Evolutionary conservation across 768 basidiomycete genomes (phyloP).

Genomic region (Solioccasus polychromus): DNA sequence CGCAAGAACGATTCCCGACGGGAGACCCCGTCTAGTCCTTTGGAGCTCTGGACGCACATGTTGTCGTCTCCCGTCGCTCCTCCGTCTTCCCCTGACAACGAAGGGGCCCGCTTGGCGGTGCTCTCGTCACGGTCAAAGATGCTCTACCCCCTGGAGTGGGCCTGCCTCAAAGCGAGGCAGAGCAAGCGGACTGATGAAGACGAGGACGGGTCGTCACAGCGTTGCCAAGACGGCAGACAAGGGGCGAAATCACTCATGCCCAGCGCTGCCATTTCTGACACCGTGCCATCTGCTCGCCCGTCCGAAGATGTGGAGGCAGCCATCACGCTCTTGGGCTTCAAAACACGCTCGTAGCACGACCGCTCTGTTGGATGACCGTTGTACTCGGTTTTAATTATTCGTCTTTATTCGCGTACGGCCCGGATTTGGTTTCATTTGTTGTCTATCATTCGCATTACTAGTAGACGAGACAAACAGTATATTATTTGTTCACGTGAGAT

Average conservation of each 20-base stretch:
- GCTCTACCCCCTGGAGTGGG: slow-evolving; percentile 68
- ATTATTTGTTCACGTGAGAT: slow-evolving; percentile 20
- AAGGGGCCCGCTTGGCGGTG: slow-evolving; percentile 24
- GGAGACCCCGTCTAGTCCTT: slow-evolving; percentile 7
- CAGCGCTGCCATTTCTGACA: too few relatives aligned
- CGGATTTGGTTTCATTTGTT: slow-evolving; percentile 3
- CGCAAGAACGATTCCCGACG: slow-evolving; percentile 18
- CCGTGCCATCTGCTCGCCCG: too few relatives aligned
- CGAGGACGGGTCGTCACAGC: slow-evolving; percentile 1
- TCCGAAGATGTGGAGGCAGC: slow-evolving; percentile 37
- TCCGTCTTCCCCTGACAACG: slow-evolving; percentile 17
- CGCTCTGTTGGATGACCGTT: slow-evolving; percentile 4
- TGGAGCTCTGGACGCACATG: slow-evolving; percentile 31
- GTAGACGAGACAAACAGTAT: background rate
- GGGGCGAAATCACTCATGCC: too few relatives aligned
- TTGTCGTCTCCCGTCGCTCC: slow-evolving; percentile 26
- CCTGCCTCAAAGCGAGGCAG: slow-evolving; percentile 52
- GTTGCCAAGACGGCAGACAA: background rate
- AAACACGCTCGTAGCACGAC: slow-evolving; percentile 17
- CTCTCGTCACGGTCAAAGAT: slow-evolving; percentile 36
- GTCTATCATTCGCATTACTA: background rate
- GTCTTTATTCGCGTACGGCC: slow-evolving; percentile 20
- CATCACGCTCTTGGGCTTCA: slow-evolving; percentile 36
- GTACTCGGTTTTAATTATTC: slow-evolving; percentile 27
- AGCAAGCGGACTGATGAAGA: slow-evolving; percentile 26